Evolutionary conservation across 768 basidiomycete genomes (phyloP).

Genomic region (Epithele typhae): DNA sequence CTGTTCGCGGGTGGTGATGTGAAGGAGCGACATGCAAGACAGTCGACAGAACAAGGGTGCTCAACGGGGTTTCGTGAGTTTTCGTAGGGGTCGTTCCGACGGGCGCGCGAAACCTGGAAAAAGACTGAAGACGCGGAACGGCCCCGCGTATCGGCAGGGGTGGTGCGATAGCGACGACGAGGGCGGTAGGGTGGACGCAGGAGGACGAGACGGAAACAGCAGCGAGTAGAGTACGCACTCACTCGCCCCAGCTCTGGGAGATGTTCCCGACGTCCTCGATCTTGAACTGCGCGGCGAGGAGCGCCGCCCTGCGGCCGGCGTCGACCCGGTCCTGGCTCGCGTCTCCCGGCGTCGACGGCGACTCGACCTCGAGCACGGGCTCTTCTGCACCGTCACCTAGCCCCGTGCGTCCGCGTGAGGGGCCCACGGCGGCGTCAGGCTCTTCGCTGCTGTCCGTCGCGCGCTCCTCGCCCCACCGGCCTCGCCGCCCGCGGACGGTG

Average conservation of each 20-base stretch:
- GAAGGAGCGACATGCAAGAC: no score
- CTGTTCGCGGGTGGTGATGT: no score
- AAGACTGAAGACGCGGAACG: background rate
- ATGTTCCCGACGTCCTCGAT: conserved; percentile 30
- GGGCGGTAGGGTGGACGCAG: no score
- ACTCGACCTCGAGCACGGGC: background rate
- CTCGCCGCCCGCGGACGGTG: conserved; percentile 15
- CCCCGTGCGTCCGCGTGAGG: no score
- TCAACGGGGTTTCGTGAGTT: background rate
- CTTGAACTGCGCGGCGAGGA: conserved; percentile 16
- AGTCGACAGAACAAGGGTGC: no score
- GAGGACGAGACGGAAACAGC: no score
- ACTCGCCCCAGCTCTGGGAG: conserved; percentile 30
- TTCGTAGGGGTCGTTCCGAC: conserved; percentile 1
- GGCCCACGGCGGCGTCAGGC: no score
- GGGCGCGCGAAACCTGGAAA: background rate
- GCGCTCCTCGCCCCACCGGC: conserved; percentile 14
- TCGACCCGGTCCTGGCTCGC: background rate
- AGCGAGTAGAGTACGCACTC: background rate
- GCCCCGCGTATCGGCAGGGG: background rate
- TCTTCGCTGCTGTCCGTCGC: conserved; percentile 5
- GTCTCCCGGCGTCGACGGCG: background rate
- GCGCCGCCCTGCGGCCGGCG: conserved; percentile 1
- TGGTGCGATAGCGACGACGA: no score
- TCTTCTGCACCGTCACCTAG: background rate